A percentile compares a stretch with the other conserved stretches of the same genome.
These are phyloP conservation scores for Warburgia ugandensis DNA, from an alignment of 164 flowering plant genomes.

Conservation along the genomic window DNA sequence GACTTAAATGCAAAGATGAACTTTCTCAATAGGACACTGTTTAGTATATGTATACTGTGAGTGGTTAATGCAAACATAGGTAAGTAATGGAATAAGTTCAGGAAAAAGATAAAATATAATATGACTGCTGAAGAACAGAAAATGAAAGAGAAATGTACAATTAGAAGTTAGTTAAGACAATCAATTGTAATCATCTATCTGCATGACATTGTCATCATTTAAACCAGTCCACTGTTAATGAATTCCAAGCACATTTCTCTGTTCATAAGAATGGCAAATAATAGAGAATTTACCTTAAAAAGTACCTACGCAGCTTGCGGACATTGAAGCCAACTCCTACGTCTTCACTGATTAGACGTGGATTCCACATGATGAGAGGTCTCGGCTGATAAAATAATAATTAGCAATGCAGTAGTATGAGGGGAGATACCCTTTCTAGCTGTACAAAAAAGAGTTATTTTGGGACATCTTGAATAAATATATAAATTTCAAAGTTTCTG, in stretches of 20 bases:
- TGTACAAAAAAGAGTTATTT: too few species aligned
- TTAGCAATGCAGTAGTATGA: slow-evolving; percentile 10
- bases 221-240: background rate
- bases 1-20: too few species aligned
- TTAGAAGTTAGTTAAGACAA: background rate
- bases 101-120: too few species aligned
- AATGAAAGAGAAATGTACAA: too few species aligned
- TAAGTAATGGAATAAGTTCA: too few species aligned
- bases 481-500: too few species aligned
- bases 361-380: slow-evolving; percentile 99
- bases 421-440: slow-evolving; percentile 3
- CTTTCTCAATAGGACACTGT: too few species aligned
- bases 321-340: slow-evolving; percentile 97
- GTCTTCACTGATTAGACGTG: slow-evolving; percentile 89
- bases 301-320: slow-evolving; percentile 63
- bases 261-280: background rate
- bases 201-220: background rate
- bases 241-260: background rate
- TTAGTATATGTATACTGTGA: too few species aligned
- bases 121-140: too few species aligned
- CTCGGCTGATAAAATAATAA: slow-evolving; percentile 51
- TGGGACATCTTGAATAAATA: too few species aligned
- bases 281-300: slow-evolving; percentile 48
- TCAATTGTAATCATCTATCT: background rate
- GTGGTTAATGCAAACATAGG: too few species aligned